Conservation (phyloP, 1,284 basidiomycete genomes). For the Boletus hoseneyae region DNA sequence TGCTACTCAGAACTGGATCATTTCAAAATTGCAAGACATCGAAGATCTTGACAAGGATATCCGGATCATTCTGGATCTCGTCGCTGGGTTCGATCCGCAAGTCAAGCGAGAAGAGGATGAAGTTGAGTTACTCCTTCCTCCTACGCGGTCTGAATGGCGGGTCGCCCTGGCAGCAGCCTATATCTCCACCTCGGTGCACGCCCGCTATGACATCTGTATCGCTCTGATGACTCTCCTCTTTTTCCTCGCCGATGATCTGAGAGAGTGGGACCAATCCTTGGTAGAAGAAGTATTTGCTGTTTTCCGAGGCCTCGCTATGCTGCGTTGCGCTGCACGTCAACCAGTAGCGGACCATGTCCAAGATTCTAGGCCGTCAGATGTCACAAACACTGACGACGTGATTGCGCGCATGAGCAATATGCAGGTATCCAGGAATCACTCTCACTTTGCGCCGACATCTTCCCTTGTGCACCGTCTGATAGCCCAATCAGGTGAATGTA, state of each 20-base stretch:
- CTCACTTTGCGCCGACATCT: slow-evolving; percentile 51
- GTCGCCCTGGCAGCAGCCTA: slow-evolving; percentile 61
- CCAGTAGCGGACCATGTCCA: slow-evolving; percentile 47
- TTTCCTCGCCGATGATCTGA: slow-evolving; percentile 61
- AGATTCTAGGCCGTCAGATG: slow-evolving; percentile 27
- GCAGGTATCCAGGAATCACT: slow-evolving; percentile 57
- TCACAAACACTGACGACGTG: slow-evolving; percentile 57
- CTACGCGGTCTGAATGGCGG: slow-evolving; percentile 56
- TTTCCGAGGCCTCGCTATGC: slow-evolving; percentile 69
- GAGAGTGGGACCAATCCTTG: slow-evolving; percentile 59
- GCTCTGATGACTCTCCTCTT: slow-evolving; percentile 67
- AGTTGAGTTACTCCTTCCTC: slow-evolving; percentile 50
- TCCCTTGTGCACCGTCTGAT: slow-evolving; percentile 73
- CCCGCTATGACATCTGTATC: slow-evolving; percentile 69
- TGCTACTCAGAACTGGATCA: slow-evolving; percentile 55
- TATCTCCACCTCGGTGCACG: slow-evolving; percentile 56
- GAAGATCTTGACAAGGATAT: slow-evolving; percentile 55
- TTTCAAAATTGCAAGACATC: slow-evolving; percentile 53
- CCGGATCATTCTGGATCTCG: slow-evolving; percentile 56
- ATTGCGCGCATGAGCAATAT: slow-evolving; percentile 63
- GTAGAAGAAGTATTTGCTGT: slow-evolving; percentile 73
- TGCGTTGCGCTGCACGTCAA: slow-evolving; percentile 57
- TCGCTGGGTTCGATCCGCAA: slow-evolving; percentile 64
- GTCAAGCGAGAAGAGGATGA: slow-evolving; percentile 75
- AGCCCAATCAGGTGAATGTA: slow-evolving; percentile 43